phyloP scores from a whole-genome alignment of 2,329 filamentous ascomycete genomes.

The Fonsecaea nubica region DNA sequence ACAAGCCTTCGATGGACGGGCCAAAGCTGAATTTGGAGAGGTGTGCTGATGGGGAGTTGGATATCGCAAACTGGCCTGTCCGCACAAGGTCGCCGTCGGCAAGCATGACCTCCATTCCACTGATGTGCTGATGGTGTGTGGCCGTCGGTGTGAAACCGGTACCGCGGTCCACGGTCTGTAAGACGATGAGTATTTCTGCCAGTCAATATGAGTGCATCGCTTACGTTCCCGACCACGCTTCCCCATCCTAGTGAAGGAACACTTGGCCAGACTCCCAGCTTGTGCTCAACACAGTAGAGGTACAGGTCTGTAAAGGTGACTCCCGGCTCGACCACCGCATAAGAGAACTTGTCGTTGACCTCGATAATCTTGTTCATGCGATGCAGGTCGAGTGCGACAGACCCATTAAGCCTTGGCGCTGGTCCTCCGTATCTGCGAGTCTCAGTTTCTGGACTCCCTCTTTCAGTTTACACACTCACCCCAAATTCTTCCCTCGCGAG shows the following conservation, averaged over 20 bases:
- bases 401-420: conserved; percentile 54
- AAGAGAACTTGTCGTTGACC: conserved; percentile 45
- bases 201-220: background rate
- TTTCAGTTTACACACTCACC: conserved; percentile 19
- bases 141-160: conserved; percentile 47
- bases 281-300: conserved; percentile 48
- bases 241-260: conserved; percentile 59
- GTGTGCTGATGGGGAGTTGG: conserved; percentile 31
- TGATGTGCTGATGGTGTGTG: conserved; percentile 56
- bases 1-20: conserved; percentile 37
- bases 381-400: conserved; percentile 54
- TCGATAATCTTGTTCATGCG: conserved; percentile 46
- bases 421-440: conserved; percentile 57
- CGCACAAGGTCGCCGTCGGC: conserved; percentile 49
- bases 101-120: conserved; percentile 53
- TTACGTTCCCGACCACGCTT: conserved; percentile 55
- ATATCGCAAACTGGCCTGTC: conserved; percentile 50
- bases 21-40: conserved; percentile 36
- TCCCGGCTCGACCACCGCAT: conserved; percentile 50
- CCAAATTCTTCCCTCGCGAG: conserved; percentile 38
- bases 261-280: conserved; percentile 55
- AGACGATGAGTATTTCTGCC: conserved; percentile 9
- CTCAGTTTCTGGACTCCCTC: conserved; percentile 4
- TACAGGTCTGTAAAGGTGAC: conserved; percentile 58
- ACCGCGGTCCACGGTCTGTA: conserved; percentile 52